Base-by-base conservation (phyloP, 495 filamentous ascomycete genomes). In the Daldinia loculata region DNA sequence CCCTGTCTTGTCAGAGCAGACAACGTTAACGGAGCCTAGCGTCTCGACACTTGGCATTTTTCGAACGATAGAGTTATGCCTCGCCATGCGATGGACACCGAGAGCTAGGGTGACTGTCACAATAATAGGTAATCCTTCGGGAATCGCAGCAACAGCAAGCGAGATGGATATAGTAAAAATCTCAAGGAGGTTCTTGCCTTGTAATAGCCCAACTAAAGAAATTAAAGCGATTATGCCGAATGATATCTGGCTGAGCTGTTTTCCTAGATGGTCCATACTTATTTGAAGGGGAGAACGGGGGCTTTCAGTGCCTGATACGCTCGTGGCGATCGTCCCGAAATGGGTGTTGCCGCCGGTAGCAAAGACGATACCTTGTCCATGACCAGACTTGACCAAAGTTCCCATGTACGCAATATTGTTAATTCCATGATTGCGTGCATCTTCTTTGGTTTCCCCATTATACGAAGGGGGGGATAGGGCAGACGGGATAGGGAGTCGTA, bases 121-220 rank as follows among this genome's bases (percentile, higher is more conserved):
- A 75, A 98, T 98, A 72, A 98, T 98, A 7, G 95, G 96, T 17
- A 99, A 85, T 11, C 95, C 95, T 83, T 99, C 95, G 0, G 95
- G 95, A 76, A 99, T 99, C 24, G 95, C 95, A 9, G 95, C 95
- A 15, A 99, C 95, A 12, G 95, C 95, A 32, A 99, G 87, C 7
- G 95, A 98, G 41, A 99, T 95, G 22, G 93, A 96, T 77, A 98
- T 97, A 32, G 95, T 96, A 78, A 99, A 98, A 82, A 99, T 96
- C 52, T 98, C 95, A 26, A 99, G 85, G 32, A 97, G 82, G 67
- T 90, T 88, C 77, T 94, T 92, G 17, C 95, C 95, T 74, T 98
- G 93, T 70, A 94, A 85, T 66, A 97, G 86, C 5, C 95, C 95
- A 45, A 97, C 85, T 1, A 98, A 70, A 22, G 97, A 91, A 77